A percentile compares a stretch with the other conserved stretches of the same genome.
These are phyloP conservation scores for Solanum chaucha DNA, from an alignment of 257 asterid genomes.

Conservation along the genomic window DNA sequence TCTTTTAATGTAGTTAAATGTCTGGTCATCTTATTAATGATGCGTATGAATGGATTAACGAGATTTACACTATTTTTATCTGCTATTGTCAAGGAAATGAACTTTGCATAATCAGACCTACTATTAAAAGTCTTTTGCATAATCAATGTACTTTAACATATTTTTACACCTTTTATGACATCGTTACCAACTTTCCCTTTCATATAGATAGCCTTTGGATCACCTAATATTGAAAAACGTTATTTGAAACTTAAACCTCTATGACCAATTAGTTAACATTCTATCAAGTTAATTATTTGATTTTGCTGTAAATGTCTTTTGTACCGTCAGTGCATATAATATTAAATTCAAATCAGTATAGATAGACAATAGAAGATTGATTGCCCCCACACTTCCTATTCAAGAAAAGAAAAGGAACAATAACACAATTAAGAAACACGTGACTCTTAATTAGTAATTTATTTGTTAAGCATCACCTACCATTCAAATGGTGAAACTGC, in stretches of 20 bases:
- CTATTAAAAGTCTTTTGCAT: too few species aligned
- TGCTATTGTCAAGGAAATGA: too few species aligned
- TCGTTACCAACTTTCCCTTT: too few species aligned
- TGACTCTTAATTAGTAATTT: not conserved
- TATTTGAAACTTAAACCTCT: not conserved
- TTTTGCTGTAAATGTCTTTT: not conserved
- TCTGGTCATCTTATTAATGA: too few species aligned
- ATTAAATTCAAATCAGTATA: not conserved
- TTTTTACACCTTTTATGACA: too few species aligned
- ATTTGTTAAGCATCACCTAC: not conserved
- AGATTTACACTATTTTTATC: too few species aligned
- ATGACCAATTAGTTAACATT: not conserved
- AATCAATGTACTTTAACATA: too few species aligned
- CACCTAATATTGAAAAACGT: too few species aligned
- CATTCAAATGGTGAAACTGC: conserved; percentile 23
- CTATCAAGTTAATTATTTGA: not conserved
- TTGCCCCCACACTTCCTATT: not conserved
- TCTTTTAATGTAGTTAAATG: not conserved
- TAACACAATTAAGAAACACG: not conserved
- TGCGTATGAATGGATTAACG: too few species aligned
- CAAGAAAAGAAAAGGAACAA: too few species aligned
- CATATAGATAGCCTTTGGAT: too few species aligned
- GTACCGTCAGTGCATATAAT: not conserved
- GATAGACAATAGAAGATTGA: not conserved
- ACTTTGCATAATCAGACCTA: too few species aligned